Base-by-base conservation (phyloP, 2,329 filamentous ascomycete species). In the Diaporthe ilicicola region DNA sequence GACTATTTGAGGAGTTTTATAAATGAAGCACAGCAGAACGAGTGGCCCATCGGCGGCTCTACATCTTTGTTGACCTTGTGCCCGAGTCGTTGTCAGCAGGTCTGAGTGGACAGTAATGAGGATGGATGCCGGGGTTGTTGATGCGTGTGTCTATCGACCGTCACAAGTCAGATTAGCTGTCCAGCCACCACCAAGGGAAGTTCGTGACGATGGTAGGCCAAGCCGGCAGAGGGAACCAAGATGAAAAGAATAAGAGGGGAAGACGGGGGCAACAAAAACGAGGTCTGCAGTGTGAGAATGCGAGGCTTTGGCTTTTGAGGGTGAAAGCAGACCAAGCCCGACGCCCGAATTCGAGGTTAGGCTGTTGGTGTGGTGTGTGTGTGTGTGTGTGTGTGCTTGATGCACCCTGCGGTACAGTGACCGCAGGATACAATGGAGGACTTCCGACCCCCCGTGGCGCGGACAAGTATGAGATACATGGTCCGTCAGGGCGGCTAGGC, bases 321-420 rank as follows among this genome's bases (percentile, higher is more conserved):
- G 55, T 68, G 48, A 56, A 72, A 64, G 68, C 65, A 73, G 69
- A 61, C 32, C 64, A 71, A 50, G 54, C 51, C 69, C 67, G 61
- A 51, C 56, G 61, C 56, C 44, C 56, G 65, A 50, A 65, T 46
- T 69, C 51, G 55, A 69, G 69, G 69, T 61, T 71, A 73, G 70
- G 71, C 71, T 73, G 71, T 70, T 70, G 69, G 69, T 62, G 32
- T 64, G 44, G 59, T 64, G 59, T 50, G 59, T 29, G 59, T 37
- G 59, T 15, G 56, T 15, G 39, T 17, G 56, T 48, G 59, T 64
- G 59, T 72, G 32, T 67, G 64, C 67, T 56, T 67, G 67, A 61
- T 59, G 69, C 69, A 67, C 51, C 64, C 59, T 50, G 71, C 69
- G 65, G 69, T 70, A 73, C 69, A 71, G 69, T 56, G 56, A 73